phyloP scores from a whole-genome alignment of 176 grass and related monocot genomes.

The Raddia guianensis region DNA sequence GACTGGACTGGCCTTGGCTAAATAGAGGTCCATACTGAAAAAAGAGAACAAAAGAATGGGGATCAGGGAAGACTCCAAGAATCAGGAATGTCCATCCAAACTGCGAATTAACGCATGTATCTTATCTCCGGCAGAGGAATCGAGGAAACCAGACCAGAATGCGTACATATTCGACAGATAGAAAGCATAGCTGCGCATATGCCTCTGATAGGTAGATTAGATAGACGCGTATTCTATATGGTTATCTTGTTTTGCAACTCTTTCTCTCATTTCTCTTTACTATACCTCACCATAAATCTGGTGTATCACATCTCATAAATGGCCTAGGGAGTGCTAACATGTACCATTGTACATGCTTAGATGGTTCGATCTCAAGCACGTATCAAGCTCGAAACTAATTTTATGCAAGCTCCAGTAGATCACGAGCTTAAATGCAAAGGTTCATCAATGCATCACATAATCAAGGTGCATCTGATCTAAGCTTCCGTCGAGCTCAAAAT shows the following conservation, averaged over 20 bases:
- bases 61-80: too few species aligned
- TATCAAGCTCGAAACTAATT: too few species aligned
- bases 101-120: background rate
- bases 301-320: too few species aligned
- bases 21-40: background rate
- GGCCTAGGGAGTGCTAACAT: too few species aligned
- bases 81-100: background rate
- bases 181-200: background rate
- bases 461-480: too few species aligned
- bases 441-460: too few species aligned
- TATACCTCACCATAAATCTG: too few species aligned
- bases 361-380: too few species aligned
- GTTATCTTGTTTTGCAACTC: background rate
- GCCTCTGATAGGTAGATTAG: background rate
- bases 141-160: background rate
- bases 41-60: background rate
- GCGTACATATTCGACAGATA: slow-evolving; percentile 4
- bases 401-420: too few species aligned
- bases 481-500: too few species aligned
- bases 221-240: background rate
- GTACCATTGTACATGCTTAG: too few species aligned
- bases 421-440: too few species aligned
- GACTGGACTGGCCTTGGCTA: background rate
- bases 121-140: background rate
- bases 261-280: background rate